A percentile compares a stretch with the other conserved stretches of the same genome.
Conservation (phyloP, 2,329 filamentous ascomycete species). For the Tolypocladium amazonense region DNA sequence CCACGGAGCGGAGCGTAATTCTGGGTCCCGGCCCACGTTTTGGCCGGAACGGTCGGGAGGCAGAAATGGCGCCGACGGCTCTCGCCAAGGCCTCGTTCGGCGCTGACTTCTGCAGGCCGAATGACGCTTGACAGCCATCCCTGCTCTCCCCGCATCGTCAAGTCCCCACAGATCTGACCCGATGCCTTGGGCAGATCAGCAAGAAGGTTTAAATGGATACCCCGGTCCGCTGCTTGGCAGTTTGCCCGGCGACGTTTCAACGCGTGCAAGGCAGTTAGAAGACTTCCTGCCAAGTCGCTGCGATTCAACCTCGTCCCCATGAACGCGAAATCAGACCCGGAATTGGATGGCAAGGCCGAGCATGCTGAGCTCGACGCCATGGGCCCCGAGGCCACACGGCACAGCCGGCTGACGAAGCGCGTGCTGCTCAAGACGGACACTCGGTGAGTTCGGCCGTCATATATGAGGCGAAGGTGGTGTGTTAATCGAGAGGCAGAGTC, state of each 20-base stretch:
- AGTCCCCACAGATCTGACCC: not conserved
- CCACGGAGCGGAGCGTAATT: not conserved
- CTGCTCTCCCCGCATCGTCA: not conserved
- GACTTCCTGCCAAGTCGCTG: not conserved
- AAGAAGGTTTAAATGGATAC: not conserved
- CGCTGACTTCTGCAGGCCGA: not conserved
- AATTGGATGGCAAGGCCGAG: slow-evolving; percentile 9
- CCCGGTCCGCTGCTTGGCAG: not conserved
- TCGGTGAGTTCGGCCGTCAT: slow-evolving; percentile 3
- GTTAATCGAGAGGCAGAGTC: slow-evolving; percentile 29
- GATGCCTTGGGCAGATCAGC: not conserved
- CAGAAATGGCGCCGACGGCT: not conserved
- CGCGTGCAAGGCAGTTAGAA: not conserved
- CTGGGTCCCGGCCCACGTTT: not conserved
- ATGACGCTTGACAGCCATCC: not conserved
- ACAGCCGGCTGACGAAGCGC: slow-evolving; percentile 9
- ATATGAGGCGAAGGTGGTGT: not conserved
- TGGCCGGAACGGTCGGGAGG: not conserved
- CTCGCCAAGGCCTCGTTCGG: not conserved
- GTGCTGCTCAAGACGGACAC: slow-evolving; percentile 19
- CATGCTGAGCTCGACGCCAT: slow-evolving; percentile 9
- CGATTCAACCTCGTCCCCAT: not conserved
- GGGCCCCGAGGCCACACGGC: slow-evolving; percentile 2
- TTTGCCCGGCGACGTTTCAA: not conserved
- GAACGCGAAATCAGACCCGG: slow-evolving; percentile 1